phyloP scores from a whole-genome alignment of 2,329 filamentous ascomycete genomes.

The Knufia petricola region DNA sequence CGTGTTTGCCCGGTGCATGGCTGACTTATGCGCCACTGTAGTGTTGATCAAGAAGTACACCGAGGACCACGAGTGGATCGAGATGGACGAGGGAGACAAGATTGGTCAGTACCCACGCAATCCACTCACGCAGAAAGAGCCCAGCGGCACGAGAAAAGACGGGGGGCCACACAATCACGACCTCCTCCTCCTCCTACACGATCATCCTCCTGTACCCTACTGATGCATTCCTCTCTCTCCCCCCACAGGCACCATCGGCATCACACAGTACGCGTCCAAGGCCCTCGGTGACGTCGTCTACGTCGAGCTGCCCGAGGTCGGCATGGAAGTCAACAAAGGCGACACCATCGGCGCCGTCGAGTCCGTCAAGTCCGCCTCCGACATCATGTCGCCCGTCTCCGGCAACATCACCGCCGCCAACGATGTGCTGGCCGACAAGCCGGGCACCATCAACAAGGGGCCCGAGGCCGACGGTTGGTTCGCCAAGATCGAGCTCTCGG shows the following conservation, averaged over 20 bases:
- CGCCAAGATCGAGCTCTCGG: slow-evolving; percentile 70
- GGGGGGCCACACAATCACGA: too few species aligned
- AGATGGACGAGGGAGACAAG: slow-evolving; percentile 72
- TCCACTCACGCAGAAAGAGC: too few species aligned
- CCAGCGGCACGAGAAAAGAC: too few species aligned
- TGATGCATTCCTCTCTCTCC: too few species aligned
- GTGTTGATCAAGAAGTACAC: slow-evolving; percentile 68
- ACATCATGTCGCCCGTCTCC: slow-evolving; percentile 81
- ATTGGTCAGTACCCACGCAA: slow-evolving; percentile 46
- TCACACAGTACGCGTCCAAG: slow-evolving; percentile 83
- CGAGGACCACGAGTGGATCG: slow-evolving; percentile 97
- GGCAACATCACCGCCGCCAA: slow-evolving; percentile 72
- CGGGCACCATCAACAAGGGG: slow-evolving; percentile 76
- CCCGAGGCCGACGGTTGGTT: slow-evolving; percentile 92
- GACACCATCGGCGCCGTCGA: slow-evolving; percentile 91
- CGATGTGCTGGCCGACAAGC: slow-evolving; percentile 67
- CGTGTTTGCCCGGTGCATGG: neutral
- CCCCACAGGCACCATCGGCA: slow-evolving; percentile 57
- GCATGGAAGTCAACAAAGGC: slow-evolving; percentile 59
- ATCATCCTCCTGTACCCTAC: too few species aligned
- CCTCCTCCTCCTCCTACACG: too few species aligned
- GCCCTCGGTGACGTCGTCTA: slow-evolving; percentile 94
- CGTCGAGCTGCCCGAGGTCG: slow-evolving; percentile 76
- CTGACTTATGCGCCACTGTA: slow-evolving; percentile 17
- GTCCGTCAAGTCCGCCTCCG: slow-evolving; percentile 96